Conservation (phyloP, 331 rosid genomes). For the Quercus tomentella region DNA sequence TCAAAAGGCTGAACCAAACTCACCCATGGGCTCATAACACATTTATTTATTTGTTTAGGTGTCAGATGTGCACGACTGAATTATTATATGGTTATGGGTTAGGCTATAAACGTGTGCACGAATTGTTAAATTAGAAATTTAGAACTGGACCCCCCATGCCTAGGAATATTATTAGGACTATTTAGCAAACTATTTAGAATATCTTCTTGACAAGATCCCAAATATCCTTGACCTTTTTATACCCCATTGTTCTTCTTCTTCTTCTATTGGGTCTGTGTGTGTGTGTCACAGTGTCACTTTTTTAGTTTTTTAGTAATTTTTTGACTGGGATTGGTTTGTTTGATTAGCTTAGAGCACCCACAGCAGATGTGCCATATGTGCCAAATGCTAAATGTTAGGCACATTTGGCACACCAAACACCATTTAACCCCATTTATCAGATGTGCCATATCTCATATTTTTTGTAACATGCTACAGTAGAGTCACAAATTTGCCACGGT, state of each 20-base stretch:
- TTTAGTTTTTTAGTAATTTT: no score
- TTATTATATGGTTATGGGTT: not conserved
- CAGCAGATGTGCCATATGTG: no score
- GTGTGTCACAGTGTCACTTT: no score
- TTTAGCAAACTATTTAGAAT: constrained; percentile 6
- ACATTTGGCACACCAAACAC: no score
- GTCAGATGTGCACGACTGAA: constrained; percentile 36
- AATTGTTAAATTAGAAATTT: not conserved
- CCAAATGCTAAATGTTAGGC: no score
- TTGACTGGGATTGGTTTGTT: no score
- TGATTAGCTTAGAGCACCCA: no score
- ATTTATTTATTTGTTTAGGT: not conserved
- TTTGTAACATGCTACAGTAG: no score
- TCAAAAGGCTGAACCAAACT: no score
- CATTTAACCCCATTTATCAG: no score
- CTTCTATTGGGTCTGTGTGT: not conserved
- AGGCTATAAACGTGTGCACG: constrained; percentile 27
- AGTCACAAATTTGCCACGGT: no score
- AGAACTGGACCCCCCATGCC: not conserved
- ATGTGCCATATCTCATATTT: no score
- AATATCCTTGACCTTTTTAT: not conserved
- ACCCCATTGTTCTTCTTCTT: not conserved
- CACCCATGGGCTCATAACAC: rapidly evolving
- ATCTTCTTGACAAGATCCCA: constrained; percentile 14
- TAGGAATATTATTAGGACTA: not conserved